Percentiles rank a stretch among this genome's conserved stretches.
Evolutionary conservation across 1,284 basidiomycete species (phyloP).

Genomic region (Exsudoporus floridanus): DNA sequence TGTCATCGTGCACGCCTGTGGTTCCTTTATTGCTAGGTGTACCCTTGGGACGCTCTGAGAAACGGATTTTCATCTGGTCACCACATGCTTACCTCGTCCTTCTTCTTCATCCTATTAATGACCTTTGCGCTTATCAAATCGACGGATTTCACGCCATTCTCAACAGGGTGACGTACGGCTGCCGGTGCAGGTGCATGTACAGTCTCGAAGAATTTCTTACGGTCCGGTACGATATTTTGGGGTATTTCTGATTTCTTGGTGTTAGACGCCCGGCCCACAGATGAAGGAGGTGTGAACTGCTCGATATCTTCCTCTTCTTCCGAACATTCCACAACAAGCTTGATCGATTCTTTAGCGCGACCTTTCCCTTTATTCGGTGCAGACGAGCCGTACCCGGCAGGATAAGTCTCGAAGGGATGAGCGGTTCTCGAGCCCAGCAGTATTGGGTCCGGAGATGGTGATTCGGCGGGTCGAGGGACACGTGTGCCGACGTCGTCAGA

Average conservation of each 20-base stretch:
- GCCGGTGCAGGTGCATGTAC: constrained; percentile 1
- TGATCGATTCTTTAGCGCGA: constrained; percentile 8
- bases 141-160: constrained; percentile 1
- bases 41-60: constrained; percentile 13
- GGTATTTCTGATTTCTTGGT: constrained; percentile 23
- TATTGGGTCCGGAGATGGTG: constrained; percentile 32
- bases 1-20: constrained; percentile 9
- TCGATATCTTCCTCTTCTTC: constrained; percentile 28
- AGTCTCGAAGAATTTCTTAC: constrained; percentile 12
- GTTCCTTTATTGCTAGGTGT: background rate
- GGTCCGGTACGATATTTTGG: constrained; percentile 13
- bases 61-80: background rate
- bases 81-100: constrained; percentile 24
- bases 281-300: constrained; percentile 16
- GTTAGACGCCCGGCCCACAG: background rate
- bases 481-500: constrained; percentile 28
- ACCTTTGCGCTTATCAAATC: constrained; percentile 10
- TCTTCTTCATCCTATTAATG: constrained; percentile 26
- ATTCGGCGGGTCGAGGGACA: constrained; percentile 10
- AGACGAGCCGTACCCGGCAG: constrained; percentile 2
- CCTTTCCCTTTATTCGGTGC: constrained; percentile 27
- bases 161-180: constrained; percentile 1
- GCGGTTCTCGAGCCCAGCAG: background rate
- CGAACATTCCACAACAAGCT: constrained; percentile 16
- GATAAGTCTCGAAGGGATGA: constrained; percentile 29